Percentiles rank a stretch among this genome's conserved stretches.
phyloP scores from a whole-genome alignment of 192 early-diverging fungal genomes.

The Mycoemilia scoparia region DNA sequence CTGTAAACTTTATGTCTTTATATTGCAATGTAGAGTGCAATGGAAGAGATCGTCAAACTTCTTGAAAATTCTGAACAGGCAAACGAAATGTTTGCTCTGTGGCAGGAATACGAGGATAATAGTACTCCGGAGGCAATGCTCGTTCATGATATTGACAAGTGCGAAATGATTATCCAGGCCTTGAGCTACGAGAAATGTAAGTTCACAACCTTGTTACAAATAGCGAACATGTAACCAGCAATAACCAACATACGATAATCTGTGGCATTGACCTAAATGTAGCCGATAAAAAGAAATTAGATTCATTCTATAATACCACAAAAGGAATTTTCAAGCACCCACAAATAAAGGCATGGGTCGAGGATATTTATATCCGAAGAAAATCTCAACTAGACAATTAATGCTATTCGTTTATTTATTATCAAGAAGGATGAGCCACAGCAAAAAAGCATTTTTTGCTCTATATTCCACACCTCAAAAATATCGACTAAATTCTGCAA shows the following conservation, averaged over 20 bases:
- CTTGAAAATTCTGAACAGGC: constrained; percentile 37
- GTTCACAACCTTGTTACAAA: constrained; percentile 6
- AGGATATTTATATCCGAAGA: constrained; percentile 50
- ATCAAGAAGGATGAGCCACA: too few species aligned
- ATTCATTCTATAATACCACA: constrained; percentile 69
- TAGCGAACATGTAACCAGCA: not conserved
- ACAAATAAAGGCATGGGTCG: constrained; percentile 60
- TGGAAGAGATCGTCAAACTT: constrained; percentile 27
- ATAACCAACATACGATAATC: too few species aligned
- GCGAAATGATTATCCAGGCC: constrained; percentile 90
- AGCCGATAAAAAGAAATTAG: constrained; percentile 37
- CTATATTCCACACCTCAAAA: too few species aligned
- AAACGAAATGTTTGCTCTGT: constrained; percentile 54
- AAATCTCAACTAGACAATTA: too few species aligned
- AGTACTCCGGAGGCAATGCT: constrained; percentile 54
- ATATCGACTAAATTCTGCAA: too few species aligned
- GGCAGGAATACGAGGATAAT: constrained; percentile 73
- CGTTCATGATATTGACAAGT: constrained; percentile 89
- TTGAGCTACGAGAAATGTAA: constrained; percentile 80
- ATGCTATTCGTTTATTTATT: too few species aligned
- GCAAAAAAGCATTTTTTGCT: too few species aligned
- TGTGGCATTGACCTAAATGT: too few species aligned
- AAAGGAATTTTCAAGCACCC: constrained; percentile 68
- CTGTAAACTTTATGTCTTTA: constrained; percentile 1
- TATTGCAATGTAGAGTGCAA: constrained; percentile 38